phyloP scores from a whole-genome alignment of 1,139 yeast genomes.

The Suhomyces coccinellae region DNA sequence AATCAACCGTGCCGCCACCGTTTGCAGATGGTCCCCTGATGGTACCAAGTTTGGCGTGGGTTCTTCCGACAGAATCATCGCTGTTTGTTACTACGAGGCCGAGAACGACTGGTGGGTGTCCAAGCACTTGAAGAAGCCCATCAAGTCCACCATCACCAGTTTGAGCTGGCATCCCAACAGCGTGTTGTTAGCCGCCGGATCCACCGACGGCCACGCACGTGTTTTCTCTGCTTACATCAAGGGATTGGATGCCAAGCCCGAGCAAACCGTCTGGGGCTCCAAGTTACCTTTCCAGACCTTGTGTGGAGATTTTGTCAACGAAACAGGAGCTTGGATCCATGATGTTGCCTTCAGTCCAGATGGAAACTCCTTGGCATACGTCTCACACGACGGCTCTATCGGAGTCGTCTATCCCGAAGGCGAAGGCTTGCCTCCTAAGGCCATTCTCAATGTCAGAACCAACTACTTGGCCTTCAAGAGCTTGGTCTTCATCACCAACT shows the following conservation, averaged over 20 bases:
- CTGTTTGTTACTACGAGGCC: slow-evolving; percentile 92
- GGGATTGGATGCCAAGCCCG: slow-evolving; percentile 84
- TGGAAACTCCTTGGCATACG: slow-evolving; percentile 78
- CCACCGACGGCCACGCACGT: slow-evolving; percentile 92
- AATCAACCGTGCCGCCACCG: slow-evolving; percentile 92
- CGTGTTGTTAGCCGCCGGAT: slow-evolving; percentile 85
- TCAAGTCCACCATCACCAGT: slow-evolving; percentile 81
- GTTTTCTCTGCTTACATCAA: slow-evolving; percentile 93
- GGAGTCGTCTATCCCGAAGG: slow-evolving; percentile 77
- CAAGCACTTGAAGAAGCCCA: slow-evolving; percentile 91
- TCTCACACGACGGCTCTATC: slow-evolving; percentile 73
- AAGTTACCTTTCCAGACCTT: slow-evolving; percentile 94
- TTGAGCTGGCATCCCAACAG: slow-evolving; percentile 95
- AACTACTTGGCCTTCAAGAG: slow-evolving; percentile 81
- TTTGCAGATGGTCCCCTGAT: slow-evolving; percentile 90
- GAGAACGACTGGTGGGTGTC: slow-evolving; percentile 99
- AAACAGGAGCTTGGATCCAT: slow-evolving; percentile 89
- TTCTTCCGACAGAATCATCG: slow-evolving; percentile 89
- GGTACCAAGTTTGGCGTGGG: slow-evolving; percentile 97
- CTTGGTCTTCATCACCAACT: slow-evolving; percentile 64
- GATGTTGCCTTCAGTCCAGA: slow-evolving; percentile 84
- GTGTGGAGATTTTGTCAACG: slow-evolving; percentile 78
- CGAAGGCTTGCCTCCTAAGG: slow-evolving; percentile 55
- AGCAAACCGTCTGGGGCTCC: slow-evolving; percentile 87
- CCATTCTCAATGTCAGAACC: slow-evolving; percentile 55